Evolutionary conservation across 331 rosid species (phyloP), one percentile per base, ranked within the genome.

Genomic region (Malus hybrid): DNA sequence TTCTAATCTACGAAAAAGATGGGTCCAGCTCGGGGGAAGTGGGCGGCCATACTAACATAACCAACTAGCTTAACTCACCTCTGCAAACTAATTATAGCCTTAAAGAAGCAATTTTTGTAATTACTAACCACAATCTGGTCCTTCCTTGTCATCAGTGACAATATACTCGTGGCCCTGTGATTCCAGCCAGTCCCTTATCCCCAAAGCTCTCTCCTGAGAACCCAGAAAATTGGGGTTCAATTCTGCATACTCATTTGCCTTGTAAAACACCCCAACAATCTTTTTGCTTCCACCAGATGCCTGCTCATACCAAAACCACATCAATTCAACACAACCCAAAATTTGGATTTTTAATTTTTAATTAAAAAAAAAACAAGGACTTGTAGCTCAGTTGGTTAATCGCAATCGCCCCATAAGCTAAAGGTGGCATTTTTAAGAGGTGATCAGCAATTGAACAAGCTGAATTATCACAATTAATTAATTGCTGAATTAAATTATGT

Each of bases 201-300:
- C 97, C 76, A 94, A 79, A n/a, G 93, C 93, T 71, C 93, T 84
- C 79, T 94, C 99, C 68, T 81, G 89, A 76, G 96, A 94, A 56
- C 99, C 99, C 71, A 94, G 88, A 28, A 94, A 94, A 64, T 94
- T 88, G 60, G 99, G 99, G 82, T 94, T 94, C 84, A 79, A 24
- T 14, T 89, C 33, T 56, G 97, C 97, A 71, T 86, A 94, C 57
- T 94, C 97, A 50, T 85, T 85, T 20, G 93, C 99, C 84, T 83
- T 94, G 89, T 94, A 94, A 83, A 94, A 92, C 63, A 94, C 97
- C 33, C 99, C 99, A 7, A 94, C 99, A 18, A 94, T 94, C 89
- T 94, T 94, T 86, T 94, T 94, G 83, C 80, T 85, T 60, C 85
- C 93, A 15, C 84, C 81, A 32, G 95, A 70, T 39, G 91, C 90